Evolutionary conservation across 495 filamentous ascomycete species (phyloP).

Genomic region (Hyaloscypha variabilis): DNA sequence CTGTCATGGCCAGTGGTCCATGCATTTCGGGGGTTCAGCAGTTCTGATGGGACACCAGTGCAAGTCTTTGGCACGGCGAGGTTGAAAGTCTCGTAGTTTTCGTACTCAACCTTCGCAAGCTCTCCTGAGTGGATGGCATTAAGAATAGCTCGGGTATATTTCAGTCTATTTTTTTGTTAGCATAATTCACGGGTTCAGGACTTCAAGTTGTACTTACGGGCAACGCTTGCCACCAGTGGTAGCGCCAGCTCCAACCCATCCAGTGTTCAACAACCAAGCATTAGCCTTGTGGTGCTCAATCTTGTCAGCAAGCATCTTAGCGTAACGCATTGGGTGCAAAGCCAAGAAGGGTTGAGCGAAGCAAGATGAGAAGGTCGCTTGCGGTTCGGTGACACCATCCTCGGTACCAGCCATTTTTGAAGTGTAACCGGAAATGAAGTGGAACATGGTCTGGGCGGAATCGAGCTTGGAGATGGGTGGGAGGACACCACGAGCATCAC

Average conservation of each 20-base stretch:
- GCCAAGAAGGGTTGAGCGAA: constrained; percentile 99
- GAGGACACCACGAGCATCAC: constrained; percentile 95
- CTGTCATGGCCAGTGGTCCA: constrained; percentile 79
- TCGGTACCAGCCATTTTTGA: constrained; percentile 99
- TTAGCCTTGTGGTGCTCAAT: constrained; percentile 94
- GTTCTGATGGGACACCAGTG: constrained; percentile 82
- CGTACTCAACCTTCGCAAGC: constrained; percentile 87
- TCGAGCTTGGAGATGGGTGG: constrained; percentile 98
- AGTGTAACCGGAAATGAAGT: constrained; percentile 99
- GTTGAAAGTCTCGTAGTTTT: constrained; percentile 96
- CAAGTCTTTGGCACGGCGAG: constrained; percentile 87
- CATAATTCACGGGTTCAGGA: constrained; percentile 8
- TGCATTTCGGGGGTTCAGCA: constrained; percentile 90
- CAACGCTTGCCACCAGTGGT: constrained; percentile 96
- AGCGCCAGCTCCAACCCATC: constrained; percentile 96
- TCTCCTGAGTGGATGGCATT: constrained; percentile 97
- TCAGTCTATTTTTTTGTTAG: constrained; percentile 51
- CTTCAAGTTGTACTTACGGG: constrained; percentile 49
- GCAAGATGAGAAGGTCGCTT: constrained; percentile 99
- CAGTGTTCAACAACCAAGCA: constrained; percentile 98
- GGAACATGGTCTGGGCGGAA: constrained; percentile 98
- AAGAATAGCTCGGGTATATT: constrained; percentile 98
- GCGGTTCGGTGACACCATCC: constrained; percentile 92
- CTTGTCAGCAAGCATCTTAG: constrained; percentile 96
- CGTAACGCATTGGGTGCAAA: constrained; percentile 98